Evolutionary conservation across 495 filamentous ascomycete genomes (phyloP), one percentile per base, ranked within the genome.

Genomic region (Aspergillus asperescens): DNA sequence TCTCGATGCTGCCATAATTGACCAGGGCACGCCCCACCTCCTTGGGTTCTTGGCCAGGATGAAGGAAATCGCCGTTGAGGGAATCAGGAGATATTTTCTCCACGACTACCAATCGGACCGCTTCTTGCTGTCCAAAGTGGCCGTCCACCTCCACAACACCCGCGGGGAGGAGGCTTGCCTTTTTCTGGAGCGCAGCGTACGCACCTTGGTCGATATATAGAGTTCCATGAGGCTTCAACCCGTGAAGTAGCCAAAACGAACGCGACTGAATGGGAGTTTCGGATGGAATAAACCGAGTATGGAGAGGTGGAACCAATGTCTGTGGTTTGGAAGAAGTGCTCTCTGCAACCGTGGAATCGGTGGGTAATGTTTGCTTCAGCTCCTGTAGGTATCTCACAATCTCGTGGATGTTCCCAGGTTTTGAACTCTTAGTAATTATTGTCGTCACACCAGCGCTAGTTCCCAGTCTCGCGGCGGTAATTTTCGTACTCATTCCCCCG

Each of bases 401-500:
- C 50, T 85, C 82, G 54, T 83, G 73, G 50, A 98, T 89, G 62
- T 96, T 96, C n/a, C 89, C 88, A 0, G 93, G 94, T 44, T 82
- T 90, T 6, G 90, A 95, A 54, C 88, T 91, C 45, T 85, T 84
- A 2, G 93, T 95, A 58, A 98, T 97, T 55, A 98, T 78, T 1
- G 92, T 96, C 2, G 90, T 98, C 28, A 97, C 94, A 31, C 93
- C 93, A 29, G 90, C 93, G 46, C 90, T 93, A 29, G 89, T 96
- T 42, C 91, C 93, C 20, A 97, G 84, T 41, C 89, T 84, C 29
- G 93, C 93, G 27, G 93, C 93, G 15, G 95, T 88, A 57, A 98
- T 95, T 69, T 98, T 98, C 42, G 93, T 98, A 44, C 86, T 83
- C 93, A 98, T 98, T 32, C 93, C 93, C 10, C 93, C 93, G n/a